Conservation (phyloP, 305 asterid species). For the Plantago coronopus region DNA sequence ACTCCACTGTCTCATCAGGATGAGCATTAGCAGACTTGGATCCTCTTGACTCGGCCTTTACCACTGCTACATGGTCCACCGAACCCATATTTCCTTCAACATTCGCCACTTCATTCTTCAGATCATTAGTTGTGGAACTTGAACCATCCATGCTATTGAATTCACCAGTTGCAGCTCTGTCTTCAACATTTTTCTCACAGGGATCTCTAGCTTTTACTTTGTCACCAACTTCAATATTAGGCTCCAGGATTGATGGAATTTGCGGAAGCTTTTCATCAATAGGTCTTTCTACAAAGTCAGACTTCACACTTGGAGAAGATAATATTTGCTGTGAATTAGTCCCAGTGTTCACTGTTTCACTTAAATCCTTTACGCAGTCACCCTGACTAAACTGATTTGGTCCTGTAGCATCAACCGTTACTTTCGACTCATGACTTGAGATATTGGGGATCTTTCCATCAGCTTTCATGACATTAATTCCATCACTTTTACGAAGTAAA, state of each 20-base stretch:
- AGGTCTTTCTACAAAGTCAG: slow-evolving; percentile 32
- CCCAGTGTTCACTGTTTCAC: slow-evolving; percentile 25
- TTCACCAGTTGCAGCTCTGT: slow-evolving; percentile 20
- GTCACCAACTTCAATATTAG: slow-evolving; percentile 23
- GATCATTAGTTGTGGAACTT: slow-evolving; percentile 23
- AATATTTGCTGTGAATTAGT: slow-evolving; percentile 23
- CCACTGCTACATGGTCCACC: slow-evolving; percentile 27
- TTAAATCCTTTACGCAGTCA: slow-evolving; percentile 25
- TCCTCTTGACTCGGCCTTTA: slow-evolving; percentile 29
- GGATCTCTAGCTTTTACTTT: slow-evolving; percentile 26
- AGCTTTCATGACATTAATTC: slow-evolving; percentile 21
- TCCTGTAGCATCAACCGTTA: slow-evolving; percentile 23
- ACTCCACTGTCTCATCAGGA: slow-evolving; percentile 31
- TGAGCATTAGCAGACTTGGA: slow-evolving; percentile 23
- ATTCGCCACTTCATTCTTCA: slow-evolving; percentile 26
- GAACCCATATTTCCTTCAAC: slow-evolving; percentile 20
- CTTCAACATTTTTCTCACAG: slow-evolving; percentile 24
- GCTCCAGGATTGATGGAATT: slow-evolving; percentile 21
- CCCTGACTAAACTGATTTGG: slow-evolving; percentile 20
- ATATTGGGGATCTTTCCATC: slow-evolving; percentile 28
- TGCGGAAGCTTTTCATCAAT: slow-evolving; percentile 25
- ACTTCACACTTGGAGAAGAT: slow-evolving; percentile 23
- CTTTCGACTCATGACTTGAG: slow-evolving; percentile 25
- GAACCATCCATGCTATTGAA: slow-evolving; percentile 20
- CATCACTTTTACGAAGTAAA: slow-evolving; percentile 23